Base-by-base conservation (phyloP, 2,329 filamentous ascomycete genomes). In the Aspergillus pseudoterreus region DNA sequence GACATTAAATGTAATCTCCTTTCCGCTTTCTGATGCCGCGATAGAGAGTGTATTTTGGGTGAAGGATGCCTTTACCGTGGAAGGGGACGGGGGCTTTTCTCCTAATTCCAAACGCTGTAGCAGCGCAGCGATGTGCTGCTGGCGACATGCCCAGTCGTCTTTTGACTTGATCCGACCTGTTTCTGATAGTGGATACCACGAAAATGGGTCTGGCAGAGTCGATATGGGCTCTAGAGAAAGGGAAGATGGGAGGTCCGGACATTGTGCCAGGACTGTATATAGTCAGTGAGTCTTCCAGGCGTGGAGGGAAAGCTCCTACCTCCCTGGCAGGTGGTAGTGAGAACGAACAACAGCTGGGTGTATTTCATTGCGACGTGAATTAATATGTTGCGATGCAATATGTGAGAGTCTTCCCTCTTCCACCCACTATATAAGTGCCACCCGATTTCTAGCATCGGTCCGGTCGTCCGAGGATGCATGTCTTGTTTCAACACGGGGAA, bases 71-170 rank as follows among this genome's bases (percentile, higher is more conserved):
- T 32, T 32, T 9, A 42, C 22, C 4, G 22, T 38, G 11, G 43
- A 27, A 8, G 43, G 43, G 12, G 33, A 15, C 2, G 43, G 15
- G 11, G 49, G 43, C 35, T 45, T 50, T 1, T 27, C 19, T 19
- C 49, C 49, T 9, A 50, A 4, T 17, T 50, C 49, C 14, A 38
- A 11, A 14, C 45, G 49, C 22, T 50, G 49, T 5, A 50, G 43
- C 17, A 50, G 32, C 2, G 17, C 35, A 15, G 42, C 27, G 17
- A 50, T 42, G 17, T 50, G 32, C 6, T 33, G 22, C 14, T 42
- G 43, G 1, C 43, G 49, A 32, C 49, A 46, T 41, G 45, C 10
- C 43, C 43, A 50, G 14, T 50, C 49, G 10, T 4, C 33, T 22
- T 35, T 38, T 4, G 19, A 24, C 4, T n/a, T 15, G 3, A 45